phyloP scores from a whole-genome alignment of 345 rosid genomes.

The Rhodomyrtus tomentosa region DNA sequence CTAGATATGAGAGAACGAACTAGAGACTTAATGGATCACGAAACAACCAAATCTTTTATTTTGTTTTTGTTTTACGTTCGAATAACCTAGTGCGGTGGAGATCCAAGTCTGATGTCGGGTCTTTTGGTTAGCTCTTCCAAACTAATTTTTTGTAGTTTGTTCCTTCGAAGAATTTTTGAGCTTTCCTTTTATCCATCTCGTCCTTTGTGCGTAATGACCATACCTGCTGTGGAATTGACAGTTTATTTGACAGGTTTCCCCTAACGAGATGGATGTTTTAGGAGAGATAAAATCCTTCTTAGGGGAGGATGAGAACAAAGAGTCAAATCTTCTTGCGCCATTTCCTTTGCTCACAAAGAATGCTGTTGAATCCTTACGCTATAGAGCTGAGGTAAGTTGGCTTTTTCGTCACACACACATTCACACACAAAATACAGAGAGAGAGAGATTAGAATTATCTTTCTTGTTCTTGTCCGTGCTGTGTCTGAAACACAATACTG shows the following conservation, averaged over 20 bases:
- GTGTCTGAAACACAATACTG: neutral
- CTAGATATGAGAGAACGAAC: neutral
- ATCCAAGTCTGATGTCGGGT: neutral
- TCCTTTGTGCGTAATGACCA: neutral
- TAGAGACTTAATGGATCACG: neutral
- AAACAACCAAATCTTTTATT: neutral
- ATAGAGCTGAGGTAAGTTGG: slow-evolving; percentile 74
- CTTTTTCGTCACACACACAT: neutral
- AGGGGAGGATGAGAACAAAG: slow-evolving; percentile 46
- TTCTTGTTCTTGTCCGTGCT: neutral
- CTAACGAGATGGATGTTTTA: slow-evolving; percentile 69
- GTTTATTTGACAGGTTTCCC: slow-evolving; percentile 46
- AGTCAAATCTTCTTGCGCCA: slow-evolving; percentile 30
- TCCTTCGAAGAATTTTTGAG: neutral
- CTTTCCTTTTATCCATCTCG: neutral
- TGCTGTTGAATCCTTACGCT: slow-evolving; percentile 80
- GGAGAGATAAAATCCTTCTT: slow-evolving; percentile 63
- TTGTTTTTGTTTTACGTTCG: neutral
- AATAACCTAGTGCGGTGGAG: neutral
- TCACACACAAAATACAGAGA: too few species aligned
- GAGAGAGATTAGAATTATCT: neutral
- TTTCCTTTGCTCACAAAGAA: slow-evolving; percentile 63
- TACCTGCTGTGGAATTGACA: neutral
- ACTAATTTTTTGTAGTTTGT: neutral
- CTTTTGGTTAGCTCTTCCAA: neutral